These are phyloP conservation scores for Chloropicon primus DNA, from an alignment of 139 green algal genomes.

Conservation along the genomic window DNA sequence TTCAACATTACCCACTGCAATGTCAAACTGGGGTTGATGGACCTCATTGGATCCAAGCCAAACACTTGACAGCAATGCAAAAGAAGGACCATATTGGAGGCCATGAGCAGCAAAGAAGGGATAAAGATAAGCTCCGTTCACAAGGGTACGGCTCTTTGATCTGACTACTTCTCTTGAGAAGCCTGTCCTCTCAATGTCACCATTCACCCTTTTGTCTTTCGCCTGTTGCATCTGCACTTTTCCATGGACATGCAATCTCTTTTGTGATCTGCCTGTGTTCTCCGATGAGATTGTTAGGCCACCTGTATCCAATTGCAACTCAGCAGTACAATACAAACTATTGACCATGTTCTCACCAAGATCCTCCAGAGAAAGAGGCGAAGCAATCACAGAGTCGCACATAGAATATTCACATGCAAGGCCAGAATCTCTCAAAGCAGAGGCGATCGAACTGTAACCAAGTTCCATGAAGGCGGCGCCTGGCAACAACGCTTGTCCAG, in stretches of 20 bases:
- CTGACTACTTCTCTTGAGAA: constrained; percentile 4
- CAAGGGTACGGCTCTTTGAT: constrained; percentile 21
- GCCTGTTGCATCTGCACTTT: not conserved
- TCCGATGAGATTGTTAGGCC: not conserved
- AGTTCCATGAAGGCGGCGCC: constrained; percentile 3
- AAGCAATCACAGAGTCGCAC: not conserved
- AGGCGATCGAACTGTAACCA: not conserved
- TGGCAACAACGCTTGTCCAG: constrained; percentile 5
- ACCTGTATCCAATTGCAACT: not conserved
- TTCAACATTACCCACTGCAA: not conserved
- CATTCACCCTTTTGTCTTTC: not conserved
- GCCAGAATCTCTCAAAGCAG: not conserved
- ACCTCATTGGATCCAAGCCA: not conserved
- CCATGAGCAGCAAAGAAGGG: constrained; percentile 25
- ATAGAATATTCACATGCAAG: not conserved
- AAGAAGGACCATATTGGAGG: constrained; percentile 50
- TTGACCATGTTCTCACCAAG: not conserved
- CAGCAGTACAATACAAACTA: not conserved
- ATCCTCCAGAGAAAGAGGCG: not conserved
- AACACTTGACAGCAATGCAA: constrained; percentile 21
- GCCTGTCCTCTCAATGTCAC: not conserved
- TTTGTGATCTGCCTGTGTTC: not conserved
- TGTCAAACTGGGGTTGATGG: not conserved
- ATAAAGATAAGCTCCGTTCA: constrained; percentile 24
- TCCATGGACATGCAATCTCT: not conserved